Evolutionary conservation across 2,329 filamentous ascomycete genomes (phyloP).

Genomic region (Grosmannia clavigera): DNA sequence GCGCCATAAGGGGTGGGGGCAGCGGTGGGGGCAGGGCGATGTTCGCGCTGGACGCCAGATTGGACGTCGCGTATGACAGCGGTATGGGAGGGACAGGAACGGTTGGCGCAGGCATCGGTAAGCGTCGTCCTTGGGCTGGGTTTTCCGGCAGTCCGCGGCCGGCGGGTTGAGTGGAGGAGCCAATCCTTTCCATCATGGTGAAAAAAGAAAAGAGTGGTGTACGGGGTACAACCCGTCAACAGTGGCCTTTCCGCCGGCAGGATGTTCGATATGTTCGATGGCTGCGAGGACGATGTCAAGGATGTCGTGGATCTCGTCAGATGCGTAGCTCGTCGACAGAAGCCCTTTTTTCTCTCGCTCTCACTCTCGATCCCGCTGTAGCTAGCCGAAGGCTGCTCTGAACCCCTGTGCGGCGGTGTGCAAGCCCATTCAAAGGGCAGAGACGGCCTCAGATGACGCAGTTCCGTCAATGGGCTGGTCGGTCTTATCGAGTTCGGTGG

Average conservation of each 20-base stretch:
- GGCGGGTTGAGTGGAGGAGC: constrained; percentile 5
- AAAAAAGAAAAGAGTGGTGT: background rate
- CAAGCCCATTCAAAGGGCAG: background rate
- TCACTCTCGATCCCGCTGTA: background rate
- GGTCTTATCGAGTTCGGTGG: background rate
- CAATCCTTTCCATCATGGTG: constrained; percentile 1
- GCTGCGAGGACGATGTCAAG: background rate
- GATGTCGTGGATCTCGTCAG: background rate
- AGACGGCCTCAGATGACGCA: background rate
- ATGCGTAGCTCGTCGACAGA: background rate
- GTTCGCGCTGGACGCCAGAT: constrained; percentile 13
- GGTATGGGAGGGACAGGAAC: constrained; percentile 12
- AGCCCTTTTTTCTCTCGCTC: background rate
- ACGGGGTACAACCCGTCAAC: background rate
- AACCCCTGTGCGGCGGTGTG: background rate
- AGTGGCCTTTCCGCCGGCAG: background rate
- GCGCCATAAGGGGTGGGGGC: constrained; percentile 15
- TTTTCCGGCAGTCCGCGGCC: constrained; percentile 22
- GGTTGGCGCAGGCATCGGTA: constrained; percentile 15
- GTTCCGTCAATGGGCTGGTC: background rate
- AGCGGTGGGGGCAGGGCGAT: constrained; percentile 24
- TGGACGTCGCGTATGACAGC: constrained; percentile 6
- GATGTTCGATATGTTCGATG: background rate
- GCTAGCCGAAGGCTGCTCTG: constrained; percentile 1
- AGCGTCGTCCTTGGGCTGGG: constrained; percentile 22